These are phyloP conservation scores for Coemansia sp. DNA, from an alignment of 192 early-diverging fungal species.

Conservation along the genomic window DNA sequence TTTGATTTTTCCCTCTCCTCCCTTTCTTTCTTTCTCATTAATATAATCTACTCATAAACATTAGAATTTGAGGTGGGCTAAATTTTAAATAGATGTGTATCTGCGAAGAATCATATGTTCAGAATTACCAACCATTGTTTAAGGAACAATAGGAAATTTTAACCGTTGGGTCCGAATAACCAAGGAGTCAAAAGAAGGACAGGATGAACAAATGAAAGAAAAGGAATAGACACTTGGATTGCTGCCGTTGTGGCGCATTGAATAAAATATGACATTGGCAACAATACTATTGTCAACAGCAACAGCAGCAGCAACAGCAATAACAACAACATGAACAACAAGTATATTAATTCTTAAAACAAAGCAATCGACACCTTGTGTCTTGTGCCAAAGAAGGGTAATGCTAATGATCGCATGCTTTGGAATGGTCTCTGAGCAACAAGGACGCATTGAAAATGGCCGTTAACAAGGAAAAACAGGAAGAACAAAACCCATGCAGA, in stretches of 20 bases:
- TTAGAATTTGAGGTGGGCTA: no score
- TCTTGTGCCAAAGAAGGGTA: not conserved
- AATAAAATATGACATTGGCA: not conserved
- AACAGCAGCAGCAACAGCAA: not conserved
- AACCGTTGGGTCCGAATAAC: no score
- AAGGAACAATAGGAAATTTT: no score
- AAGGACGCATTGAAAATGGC: not conserved
- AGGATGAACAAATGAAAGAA: no score
- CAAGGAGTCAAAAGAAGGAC: no score
- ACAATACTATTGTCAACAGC: not conserved
- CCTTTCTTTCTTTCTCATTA: not conserved
- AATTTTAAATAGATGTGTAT: no score
- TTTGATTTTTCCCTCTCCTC: not conserved
- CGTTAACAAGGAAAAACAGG: not conserved
- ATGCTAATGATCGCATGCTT: not conserved
- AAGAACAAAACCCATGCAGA: not conserved
- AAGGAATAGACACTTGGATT: no score
- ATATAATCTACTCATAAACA: not conserved
- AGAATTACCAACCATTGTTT: no score
- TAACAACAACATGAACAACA: not conserved
- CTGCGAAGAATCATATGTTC: no score
- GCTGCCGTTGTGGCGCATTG: no score
- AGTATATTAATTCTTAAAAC: no score
- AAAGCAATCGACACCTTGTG: not conserved
- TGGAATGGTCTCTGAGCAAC: not conserved